phyloP scores from a whole-genome alignment of 768 basidiomycete species.

The Candolleomyces aberdarensis region DNA sequence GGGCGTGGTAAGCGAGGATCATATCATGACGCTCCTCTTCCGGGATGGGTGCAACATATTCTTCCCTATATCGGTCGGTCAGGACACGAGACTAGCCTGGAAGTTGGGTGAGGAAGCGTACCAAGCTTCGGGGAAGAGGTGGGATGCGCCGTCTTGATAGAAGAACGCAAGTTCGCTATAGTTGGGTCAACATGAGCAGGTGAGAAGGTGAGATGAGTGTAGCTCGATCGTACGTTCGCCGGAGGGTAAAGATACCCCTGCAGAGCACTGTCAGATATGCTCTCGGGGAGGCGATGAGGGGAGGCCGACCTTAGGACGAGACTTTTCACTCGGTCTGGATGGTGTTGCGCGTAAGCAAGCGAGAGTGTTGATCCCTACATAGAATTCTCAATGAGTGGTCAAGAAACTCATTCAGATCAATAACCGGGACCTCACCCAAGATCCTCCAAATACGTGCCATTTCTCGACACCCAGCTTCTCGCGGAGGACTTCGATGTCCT shows the following conservation, averaged over 20 bases:
- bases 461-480: conserved; percentile 73
- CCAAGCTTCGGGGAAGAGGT: conserved; percentile 89
- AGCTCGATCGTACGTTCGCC: conserved; percentile 53
- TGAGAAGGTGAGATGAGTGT: too few species aligned
- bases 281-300: not conserved
- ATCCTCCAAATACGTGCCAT: conserved; percentile 96
- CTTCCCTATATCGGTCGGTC: conserved; percentile 67
- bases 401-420: not conserved
- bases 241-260: conserved; percentile 86
- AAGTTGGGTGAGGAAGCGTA: conserved; percentile 19
- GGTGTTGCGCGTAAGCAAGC: conserved; percentile 82
- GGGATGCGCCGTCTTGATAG: conserved; percentile 83
- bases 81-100: not conserved
- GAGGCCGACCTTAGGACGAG: conserved; percentile 66
- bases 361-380: conserved; percentile 80
- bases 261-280: not conserved
- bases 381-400: not conserved
- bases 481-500: conserved; percentile 82
- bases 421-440: conserved; percentile 68
- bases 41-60: conserved; percentile 78
- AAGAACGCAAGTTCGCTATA: conserved; percentile 90
- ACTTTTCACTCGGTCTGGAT: conserved; percentile 78
- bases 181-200: too few species aligned
- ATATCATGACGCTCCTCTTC: conserved; percentile 77
- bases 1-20: conserved; percentile 79